Conservation (phyloP, 768 basidiomycete species). For the Russula emetica region DNA sequence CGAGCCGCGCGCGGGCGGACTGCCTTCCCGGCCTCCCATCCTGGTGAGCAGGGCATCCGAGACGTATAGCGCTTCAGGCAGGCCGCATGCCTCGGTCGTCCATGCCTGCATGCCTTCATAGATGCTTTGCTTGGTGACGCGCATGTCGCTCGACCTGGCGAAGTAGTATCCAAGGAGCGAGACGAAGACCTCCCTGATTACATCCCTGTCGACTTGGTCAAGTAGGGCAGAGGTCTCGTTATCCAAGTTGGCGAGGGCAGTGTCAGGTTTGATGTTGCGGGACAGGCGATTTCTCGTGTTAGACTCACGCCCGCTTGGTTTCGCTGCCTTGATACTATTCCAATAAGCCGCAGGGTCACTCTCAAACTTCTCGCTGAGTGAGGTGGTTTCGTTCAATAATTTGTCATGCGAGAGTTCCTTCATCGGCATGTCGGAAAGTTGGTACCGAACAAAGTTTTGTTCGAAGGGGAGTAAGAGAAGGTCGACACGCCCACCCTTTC, state of each 20-base stretch:
- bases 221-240: slow-evolving; percentile 23
- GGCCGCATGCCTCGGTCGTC: slow-evolving; percentile 23
- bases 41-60: slow-evolving; percentile 20
- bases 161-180: slow-evolving; percentile 27
- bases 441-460: slow-evolving; percentile 55
- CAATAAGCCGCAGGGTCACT: slow-evolving; percentile 39
- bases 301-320: neutral
- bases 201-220: slow-evolving; percentile 18
- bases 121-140: slow-evolving; percentile 10
- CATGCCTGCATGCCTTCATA: slow-evolving; percentile 23
- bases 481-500: slow-evolving; percentile 64
- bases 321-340: neutral
- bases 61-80: slow-evolving; percentile 18
- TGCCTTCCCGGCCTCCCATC: slow-evolving; percentile 9
- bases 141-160: slow-evolving; percentile 9
- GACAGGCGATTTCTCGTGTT: neutral
- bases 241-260: slow-evolving; percentile 23
- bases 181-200: slow-evolving; percentile 23
- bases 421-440: slow-evolving; percentile 65
- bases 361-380: slow-evolving; percentile 49
- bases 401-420: slow-evolving; percentile 51
- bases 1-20: neutral
- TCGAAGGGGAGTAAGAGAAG: slow-evolving; percentile 80
- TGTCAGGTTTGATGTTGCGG: slow-evolving; percentile 4
- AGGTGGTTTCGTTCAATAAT: slow-evolving; percentile 43